Evolutionary conservation across 2,329 filamentous ascomycete genomes (phyloP).

Genomic region (Colletotrichum limetticola): DNA sequence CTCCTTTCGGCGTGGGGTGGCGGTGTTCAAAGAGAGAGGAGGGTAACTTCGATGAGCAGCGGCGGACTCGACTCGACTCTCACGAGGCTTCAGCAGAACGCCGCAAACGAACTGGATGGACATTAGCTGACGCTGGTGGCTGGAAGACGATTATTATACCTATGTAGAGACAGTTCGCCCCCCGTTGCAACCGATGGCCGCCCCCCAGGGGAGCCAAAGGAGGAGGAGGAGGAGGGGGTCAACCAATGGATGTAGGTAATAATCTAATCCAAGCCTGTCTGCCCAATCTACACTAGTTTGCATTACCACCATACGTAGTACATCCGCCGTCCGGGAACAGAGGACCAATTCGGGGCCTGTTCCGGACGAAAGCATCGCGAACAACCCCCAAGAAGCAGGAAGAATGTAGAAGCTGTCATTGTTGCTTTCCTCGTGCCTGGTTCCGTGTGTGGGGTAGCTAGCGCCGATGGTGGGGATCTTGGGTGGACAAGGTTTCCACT

Average conservation of each 20-base stretch:
- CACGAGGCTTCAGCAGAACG: background rate
- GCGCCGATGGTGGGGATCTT: background rate
- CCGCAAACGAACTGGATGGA: background rate
- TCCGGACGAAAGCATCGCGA: background rate
- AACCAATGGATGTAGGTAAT: background rate
- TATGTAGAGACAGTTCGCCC: background rate
- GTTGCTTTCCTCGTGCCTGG: background rate
- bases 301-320: background rate
- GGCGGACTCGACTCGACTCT: background rate
- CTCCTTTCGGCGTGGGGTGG: background rate
- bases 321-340: background rate
- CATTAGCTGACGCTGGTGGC: background rate
- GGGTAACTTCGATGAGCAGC: background rate
- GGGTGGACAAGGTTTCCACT: background rate
- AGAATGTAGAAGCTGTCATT: background rate
- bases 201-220: too few relatives aligned
- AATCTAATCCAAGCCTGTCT: background rate
- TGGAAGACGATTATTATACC: background rate
- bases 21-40: background rate
- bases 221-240: background rate
- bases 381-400: background rate
- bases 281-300: background rate
- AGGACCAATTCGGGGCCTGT: background rate
- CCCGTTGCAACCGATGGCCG: too few relatives aligned
- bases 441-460: constrained; percentile 12